phyloP scores from a whole-genome alignment of 805 yeast species.

The Ogataea haglerorum region DNA sequence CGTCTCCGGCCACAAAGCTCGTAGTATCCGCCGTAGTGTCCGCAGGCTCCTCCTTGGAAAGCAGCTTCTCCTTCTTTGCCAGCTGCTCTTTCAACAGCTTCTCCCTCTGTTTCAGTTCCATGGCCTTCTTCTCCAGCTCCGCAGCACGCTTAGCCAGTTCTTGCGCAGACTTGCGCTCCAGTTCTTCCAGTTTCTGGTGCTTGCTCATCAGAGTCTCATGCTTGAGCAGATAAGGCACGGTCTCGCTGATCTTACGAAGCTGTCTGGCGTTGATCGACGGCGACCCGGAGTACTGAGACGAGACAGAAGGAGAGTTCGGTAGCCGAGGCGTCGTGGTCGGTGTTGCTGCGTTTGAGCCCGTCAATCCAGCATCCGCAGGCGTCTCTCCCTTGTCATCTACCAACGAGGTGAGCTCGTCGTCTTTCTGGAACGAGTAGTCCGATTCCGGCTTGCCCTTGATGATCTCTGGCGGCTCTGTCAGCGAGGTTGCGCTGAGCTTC shows the following conservation, averaged over 20 bases:
- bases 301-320: constrained; percentile 23
- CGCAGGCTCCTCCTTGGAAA: constrained; percentile 4
- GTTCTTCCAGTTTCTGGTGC: constrained; percentile 73
- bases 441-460: constrained; percentile 18
- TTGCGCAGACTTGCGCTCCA: constrained; percentile 73
- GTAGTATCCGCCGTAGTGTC: constrained; percentile 13
- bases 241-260: constrained; percentile 73
- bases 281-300: constrained; percentile 22
- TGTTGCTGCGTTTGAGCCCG: constrained; percentile 11
- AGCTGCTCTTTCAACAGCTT: constrained; percentile 44
- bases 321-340: constrained; percentile 23
- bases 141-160: constrained; percentile 74
- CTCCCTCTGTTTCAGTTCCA: constrained; percentile 66
- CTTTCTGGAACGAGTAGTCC: constrained; percentile 23
- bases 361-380: constrained; percentile 10
- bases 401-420: constrained; percentile 24
- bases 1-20: constrained; percentile 22
- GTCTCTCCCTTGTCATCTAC: constrained; percentile 15
- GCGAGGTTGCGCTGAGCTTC: constrained; percentile 12
- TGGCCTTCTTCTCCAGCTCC: constrained; percentile 70
- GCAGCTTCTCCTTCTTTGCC: constrained; percentile 14
- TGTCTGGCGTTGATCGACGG: constrained; percentile 49
- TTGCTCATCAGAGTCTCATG: constrained; percentile 73
- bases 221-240: constrained; percentile 78
- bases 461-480: constrained; percentile 18